Base-by-base conservation (phyloP, 2,329 filamentous ascomycete genomes). In the Orbilia quercus region DNA sequence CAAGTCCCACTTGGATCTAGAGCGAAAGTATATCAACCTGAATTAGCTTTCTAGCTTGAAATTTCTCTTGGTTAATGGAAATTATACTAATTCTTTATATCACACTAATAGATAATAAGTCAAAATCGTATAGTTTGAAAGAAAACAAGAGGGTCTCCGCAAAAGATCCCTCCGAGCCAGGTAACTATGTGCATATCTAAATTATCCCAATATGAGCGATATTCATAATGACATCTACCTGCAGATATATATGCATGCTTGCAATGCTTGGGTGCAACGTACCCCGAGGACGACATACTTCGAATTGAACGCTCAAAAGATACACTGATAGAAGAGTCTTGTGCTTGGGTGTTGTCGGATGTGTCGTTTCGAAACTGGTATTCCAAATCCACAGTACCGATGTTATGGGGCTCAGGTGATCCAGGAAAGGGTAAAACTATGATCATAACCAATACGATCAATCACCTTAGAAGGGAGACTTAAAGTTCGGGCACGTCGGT, bases 1-100 rank as follows among this genome's bases (percentile, higher is more conserved):
- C 42, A 23, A 45, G 11, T 60, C 2, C 55, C 55, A 12, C 16
- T 18, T 82, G 9, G 9, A 31, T 4, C 22, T 7, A 60, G 25
- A 48, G 42, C 42, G 48, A 47, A 48, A 9, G 28, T 31, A 31
- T 31, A 5, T 9, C 28, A 31, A 31, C 9, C 28, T 5, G 4
- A 31, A 5, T 31, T n/a, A 79, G 55, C 80, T 84, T n/a, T n/a
- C n/a, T n/a, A n/a, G n/a, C n/a, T n/a, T n/a, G n/a, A n/a, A n/a
- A n/a, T n/a, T n/a, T n/a, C n/a, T n/a, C n/a, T n/a, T n/a, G n/a
- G n/a, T n/a, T n/a, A n/a, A n/a, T n/a, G n/a, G n/a, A n/a, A n/a
- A n/a, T n/a, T n/a, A n/a, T n/a, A n/a, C n/a, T n/a, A n/a, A n/a
- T n/a, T n/a, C n/a, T n/a, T n/a, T n/a, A n/a, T n/a, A n/a, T n/a